phyloP scores from a whole-genome alignment of 2,329 filamentous ascomycete genomes.

The Teratosphaeria zuluensis region DNA sequence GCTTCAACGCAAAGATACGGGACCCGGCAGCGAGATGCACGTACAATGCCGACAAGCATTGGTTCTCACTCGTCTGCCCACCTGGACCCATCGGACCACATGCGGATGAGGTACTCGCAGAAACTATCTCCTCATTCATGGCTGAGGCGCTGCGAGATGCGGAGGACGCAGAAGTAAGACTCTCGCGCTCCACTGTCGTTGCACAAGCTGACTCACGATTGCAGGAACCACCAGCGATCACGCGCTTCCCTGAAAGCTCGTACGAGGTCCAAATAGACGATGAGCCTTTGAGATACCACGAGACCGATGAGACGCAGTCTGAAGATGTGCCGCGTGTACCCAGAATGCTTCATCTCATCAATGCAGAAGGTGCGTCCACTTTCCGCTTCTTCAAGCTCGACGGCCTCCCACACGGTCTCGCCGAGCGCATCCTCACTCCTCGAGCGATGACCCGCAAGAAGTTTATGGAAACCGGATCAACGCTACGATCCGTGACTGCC shows the following conservation, averaged over 20 bases:
- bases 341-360: slow-evolving; percentile 7
- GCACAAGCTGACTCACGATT: background rate
- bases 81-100: slow-evolving; percentile 4
- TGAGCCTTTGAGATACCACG: background rate
- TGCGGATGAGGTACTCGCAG: slow-evolving; percentile 11
- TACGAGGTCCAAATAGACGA: slow-evolving; percentile 9
- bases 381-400: slow-evolving; percentile 3
- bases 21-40: slow-evolving; percentile 12
- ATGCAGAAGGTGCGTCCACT: background rate
- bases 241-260: slow-evolving; percentile 14
- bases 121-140: slow-evolving; percentile 10
- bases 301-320: slow-evolving; percentile 1
- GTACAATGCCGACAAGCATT: slow-evolving; percentile 10
- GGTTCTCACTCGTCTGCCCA: slow-evolving; percentile 14
- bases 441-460: slow-evolving; percentile 9
- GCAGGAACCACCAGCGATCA: slow-evolving; percentile 8
- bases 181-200: background rate
- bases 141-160: slow-evolving; percentile 10
- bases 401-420: slow-evolving; percentile 6
- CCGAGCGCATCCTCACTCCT: slow-evolving; percentile 13
- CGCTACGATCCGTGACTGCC: slow-evolving; percentile 9
- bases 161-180: slow-evolving; percentile 7
- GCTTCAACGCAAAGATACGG: slow-evolving; percentile 12
- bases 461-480: slow-evolving; percentile 17
- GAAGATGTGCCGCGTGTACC: slow-evolving; percentile 1